Conservation (phyloP, 2,329 filamentous ascomycete genomes). For the Fusarium penzigii region DNA sequence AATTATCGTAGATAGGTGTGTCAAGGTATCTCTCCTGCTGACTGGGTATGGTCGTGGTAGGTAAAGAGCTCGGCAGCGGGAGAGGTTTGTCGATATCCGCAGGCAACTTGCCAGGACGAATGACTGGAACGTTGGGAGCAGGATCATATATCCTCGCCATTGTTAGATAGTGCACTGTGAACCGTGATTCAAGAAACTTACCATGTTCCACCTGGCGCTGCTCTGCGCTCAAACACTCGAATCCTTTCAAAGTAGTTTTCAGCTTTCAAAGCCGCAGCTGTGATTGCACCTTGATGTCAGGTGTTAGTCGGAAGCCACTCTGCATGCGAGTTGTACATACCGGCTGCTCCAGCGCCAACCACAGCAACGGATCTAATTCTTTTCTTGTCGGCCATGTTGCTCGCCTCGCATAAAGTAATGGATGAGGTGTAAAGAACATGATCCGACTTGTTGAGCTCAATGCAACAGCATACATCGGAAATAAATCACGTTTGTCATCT, state of each 20-base stretch:
- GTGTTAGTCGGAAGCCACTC: no score
- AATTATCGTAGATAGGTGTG: constrained; percentile 52
- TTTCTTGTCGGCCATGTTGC: no score
- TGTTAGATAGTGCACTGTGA: neutral
- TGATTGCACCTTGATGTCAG: constrained; percentile 41
- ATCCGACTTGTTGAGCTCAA: no score
- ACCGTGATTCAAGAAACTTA: constrained; percentile 15
- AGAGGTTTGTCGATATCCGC: constrained; percentile 48
- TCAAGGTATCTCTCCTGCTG: constrained; percentile 46
- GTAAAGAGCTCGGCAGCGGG: constrained; percentile 44
- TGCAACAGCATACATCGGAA: no score
- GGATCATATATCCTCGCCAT: constrained; percentile 52
- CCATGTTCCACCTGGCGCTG: constrained; percentile 48
- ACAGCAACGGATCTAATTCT: no score
- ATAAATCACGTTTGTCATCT: no score
- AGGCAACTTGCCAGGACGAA: constrained; percentile 46
- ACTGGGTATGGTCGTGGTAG: constrained; percentile 40
- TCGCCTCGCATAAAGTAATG: no score
- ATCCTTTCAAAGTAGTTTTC: constrained; percentile 46
- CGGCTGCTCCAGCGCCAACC: no score
- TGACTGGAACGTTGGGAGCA: constrained; percentile 32
- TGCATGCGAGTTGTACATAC: no score
- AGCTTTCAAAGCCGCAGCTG: constrained; percentile 47
- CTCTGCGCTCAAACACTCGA: constrained; percentile 44
- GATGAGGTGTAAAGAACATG: no score